Evolutionary conservation across 2,329 filamentous ascomycete genomes (phyloP), one percentile per base, ranked within the genome.

Genomic region (Fusarium devonianum): DNA sequence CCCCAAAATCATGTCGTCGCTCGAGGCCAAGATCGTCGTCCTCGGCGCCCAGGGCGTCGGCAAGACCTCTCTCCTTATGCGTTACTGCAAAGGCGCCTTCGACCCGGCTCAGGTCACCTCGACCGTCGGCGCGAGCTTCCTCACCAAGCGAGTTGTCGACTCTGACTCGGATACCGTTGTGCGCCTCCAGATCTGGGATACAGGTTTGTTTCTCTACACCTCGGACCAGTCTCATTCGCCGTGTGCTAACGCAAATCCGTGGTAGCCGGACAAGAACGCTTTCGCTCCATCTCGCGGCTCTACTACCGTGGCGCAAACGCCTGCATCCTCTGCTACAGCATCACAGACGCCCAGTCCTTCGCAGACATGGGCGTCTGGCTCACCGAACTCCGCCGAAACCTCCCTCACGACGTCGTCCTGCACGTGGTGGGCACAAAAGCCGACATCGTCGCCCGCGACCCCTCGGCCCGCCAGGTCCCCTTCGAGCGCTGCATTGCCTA

Each of bases 261-360:
- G 17, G 46, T 69, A 78, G 85, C 93, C 48, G 93, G 93, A 53
- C 93, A 99, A 69, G 93, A 99, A 76, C 86, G 93, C 47, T 99
- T 97, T 72, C 86, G 93, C 64, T 92, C 89, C 55, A 97, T 99
- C 67, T 95, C 91, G 8, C 88, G 92, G 47, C 84, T 99, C 43
- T 97, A 97, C 78, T 99, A 99, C 75, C 88, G 93, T 67, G 92
- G 92, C 69, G 93, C 93, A 55, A 93, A 96, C 69, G 92, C 92
- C 49, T 94, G 90, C 66, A 90, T 97, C 52, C 83, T 97, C 35
- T 96, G 92, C 80, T 97, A 97, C 77, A 90, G 90, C 76, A 95
- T 97, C 70, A 96, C 92, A 53, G 88, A 92, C 71, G 86, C 88
- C 53, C 77, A 85, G 63, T 94, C 89, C 52, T 97, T 96, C 71